A percentile compares a stretch with the other conserved stretches of the same genome.
phyloP scores from a whole-genome alignment of 2,329 filamentous ascomycete genomes.

The Hypomyces rosellus region DNA sequence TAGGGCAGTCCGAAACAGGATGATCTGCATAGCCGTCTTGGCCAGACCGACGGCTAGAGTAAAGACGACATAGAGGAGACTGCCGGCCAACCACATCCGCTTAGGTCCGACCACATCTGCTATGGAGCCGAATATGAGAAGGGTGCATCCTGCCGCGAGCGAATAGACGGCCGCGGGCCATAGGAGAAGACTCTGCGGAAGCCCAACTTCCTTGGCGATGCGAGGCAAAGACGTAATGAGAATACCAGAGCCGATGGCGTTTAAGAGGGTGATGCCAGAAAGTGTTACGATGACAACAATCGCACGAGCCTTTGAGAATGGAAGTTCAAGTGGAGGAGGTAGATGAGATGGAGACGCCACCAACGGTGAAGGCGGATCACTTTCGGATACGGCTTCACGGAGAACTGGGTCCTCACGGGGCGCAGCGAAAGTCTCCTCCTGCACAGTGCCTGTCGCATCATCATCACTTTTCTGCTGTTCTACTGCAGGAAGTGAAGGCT shows the following conservation, averaged over 20 bases:
- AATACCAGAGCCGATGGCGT: constrained; percentile 31
- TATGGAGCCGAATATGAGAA: not conserved
- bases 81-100: constrained; percentile 16
- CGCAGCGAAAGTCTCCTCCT: too few relatives aligned
- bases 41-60: constrained; percentile 29
- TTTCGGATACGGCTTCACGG: not conserved
- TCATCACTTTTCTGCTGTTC: not conserved
- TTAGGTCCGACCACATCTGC: not conserved
- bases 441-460: not conserved
- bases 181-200: constrained; percentile 24
- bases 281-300: constrained; percentile 26
- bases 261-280: constrained; percentile 29
- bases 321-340: not conserved
- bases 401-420: not conserved
- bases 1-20: constrained; percentile 28
- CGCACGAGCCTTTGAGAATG: constrained; percentile 20
- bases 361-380: too few relatives aligned
- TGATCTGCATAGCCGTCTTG: constrained; percentile 29
- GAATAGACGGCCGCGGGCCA: constrained; percentile 27
- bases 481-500: not conserved
- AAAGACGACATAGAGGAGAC: constrained; percentile 25
- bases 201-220: constrained; percentile 30
- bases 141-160: constrained; percentile 22
- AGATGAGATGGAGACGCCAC: not conserved
- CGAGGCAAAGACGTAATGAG: constrained; percentile 31